Evolutionary conservation across 1,139 yeast genomes (phyloP).

Genomic region (Protomyces lactucae-debilis): DNA sequence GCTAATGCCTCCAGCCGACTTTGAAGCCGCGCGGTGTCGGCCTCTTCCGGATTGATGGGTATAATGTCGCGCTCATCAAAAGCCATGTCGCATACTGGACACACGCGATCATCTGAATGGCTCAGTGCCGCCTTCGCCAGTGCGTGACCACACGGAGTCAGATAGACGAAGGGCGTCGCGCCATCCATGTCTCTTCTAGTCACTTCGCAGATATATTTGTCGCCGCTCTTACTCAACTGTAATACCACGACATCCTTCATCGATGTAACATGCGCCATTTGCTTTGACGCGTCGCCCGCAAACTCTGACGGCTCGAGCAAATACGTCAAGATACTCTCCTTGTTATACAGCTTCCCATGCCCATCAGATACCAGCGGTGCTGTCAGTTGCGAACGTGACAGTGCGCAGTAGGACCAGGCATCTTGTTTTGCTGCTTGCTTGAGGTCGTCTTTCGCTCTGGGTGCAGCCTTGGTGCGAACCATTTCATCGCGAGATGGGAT

Average conservation of each 20-base stretch:
- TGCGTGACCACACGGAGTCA: conserved; percentile 55
- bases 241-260: conserved; percentile 52
- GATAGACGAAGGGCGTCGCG: conserved; percentile 45
- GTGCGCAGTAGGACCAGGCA: conserved; percentile 46
- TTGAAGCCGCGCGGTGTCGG: conserved; percentile 38
- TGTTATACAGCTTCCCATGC: conserved; percentile 63
- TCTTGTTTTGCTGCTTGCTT: conserved; percentile 35
- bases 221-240: conserved; percentile 36
- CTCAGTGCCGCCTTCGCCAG: conserved; percentile 44
- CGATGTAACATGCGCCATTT: conserved; percentile 47
- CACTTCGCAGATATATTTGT: conserved; percentile 52
- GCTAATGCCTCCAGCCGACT: conserved; percentile 42
- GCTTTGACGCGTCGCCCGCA: conserved; percentile 36
- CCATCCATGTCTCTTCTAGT: conserved; percentile 44
- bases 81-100: conserved; percentile 10
- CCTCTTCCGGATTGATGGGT: conserved; percentile 41
- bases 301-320: conserved; percentile 44
- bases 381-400: conserved; percentile 43
- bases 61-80: conserved; percentile 40
- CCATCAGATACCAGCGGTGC: conserved; percentile 66
- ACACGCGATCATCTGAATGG: conserved; percentile 34
- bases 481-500: conserved; percentile 48
- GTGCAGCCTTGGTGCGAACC: conserved; percentile 35
- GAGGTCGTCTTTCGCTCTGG: conserved; percentile 31
- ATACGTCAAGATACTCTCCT: conserved; percentile 60